Percentiles rank a stretch among this genome's conserved stretches.
These are phyloP conservation scores for Pythium monospermum DNA, from an alignment of 352 stramenopile genomes.

Conservation along the genomic window DNA sequence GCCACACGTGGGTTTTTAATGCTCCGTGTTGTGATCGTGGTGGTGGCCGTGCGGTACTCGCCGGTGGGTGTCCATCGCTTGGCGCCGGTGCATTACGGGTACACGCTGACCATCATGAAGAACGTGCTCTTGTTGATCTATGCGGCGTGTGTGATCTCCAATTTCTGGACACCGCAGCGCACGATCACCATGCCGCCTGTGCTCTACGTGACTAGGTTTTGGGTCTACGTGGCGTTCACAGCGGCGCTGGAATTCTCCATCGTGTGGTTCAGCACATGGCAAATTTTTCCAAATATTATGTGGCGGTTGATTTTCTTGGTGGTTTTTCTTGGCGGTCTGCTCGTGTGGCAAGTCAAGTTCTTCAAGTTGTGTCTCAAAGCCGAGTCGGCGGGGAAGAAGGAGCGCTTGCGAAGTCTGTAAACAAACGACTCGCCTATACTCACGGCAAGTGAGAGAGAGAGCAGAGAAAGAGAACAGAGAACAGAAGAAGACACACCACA, in stretches of 20 bases:
- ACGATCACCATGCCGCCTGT: slow-evolving; percentile 63
- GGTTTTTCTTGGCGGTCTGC: slow-evolving; percentile 42
- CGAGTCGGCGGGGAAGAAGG: slow-evolving; percentile 78
- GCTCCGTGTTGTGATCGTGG: slow-evolving; percentile 54
- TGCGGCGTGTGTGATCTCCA: slow-evolving; percentile 67
- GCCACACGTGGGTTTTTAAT: slow-evolving; percentile 42
- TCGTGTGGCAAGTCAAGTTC: slow-evolving; percentile 62
- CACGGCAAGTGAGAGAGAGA: background rate
- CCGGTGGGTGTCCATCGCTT: slow-evolving; percentile 62
- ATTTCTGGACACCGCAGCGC: slow-evolving; percentile 60
- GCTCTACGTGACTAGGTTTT: slow-evolving; percentile 68
- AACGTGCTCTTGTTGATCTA: slow-evolving; percentile 79
- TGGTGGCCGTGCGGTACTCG: slow-evolving; percentile 50
- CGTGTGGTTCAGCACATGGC: slow-evolving; percentile 80
- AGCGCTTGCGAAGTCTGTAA: slow-evolving; percentile 69
- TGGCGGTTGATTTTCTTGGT: slow-evolving; percentile 67
- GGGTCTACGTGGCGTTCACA: slow-evolving; percentile 50
- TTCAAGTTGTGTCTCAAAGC: slow-evolving; percentile 61
- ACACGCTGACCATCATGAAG: slow-evolving; percentile 70
- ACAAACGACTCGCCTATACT: background rate
- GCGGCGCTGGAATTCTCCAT: slow-evolving; percentile 50
- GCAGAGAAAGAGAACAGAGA: background rate
- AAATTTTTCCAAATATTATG: slow-evolving; percentile 68
- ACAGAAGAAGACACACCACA: too few relatives aligned
- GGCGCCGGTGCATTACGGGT: slow-evolving; percentile 68